Evolutionary conservation across 164 flowering plant genomes (phyloP).

Genomic region (Dillenia turbinata): DNA sequence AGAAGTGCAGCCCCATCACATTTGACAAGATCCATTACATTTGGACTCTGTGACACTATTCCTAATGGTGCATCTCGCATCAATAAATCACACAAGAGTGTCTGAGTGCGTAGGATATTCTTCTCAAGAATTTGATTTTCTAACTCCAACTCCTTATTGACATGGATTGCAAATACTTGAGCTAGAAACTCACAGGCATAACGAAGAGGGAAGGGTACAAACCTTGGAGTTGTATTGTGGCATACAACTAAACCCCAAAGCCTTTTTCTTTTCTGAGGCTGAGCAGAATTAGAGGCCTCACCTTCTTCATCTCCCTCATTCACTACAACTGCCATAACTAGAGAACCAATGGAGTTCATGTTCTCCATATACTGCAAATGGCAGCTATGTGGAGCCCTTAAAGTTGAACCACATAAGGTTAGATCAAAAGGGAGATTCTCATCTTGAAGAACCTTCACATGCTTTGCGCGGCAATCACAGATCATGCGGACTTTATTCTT

Average conservation of each 20-base stretch:
- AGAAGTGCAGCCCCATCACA: conserved; percentile 90
- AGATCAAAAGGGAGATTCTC: conserved; percentile 70
- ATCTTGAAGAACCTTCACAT: conserved; percentile 73
- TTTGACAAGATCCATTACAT: conserved; percentile 88
- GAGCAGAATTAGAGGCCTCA: conserved; percentile 30
- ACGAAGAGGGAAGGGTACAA: conserved; percentile 93
- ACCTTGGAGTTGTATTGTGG: conserved; percentile 86
- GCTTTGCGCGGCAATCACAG: conserved; percentile 72
- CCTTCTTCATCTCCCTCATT: conserved; percentile 71
- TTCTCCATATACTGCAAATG: conserved; percentile 90
- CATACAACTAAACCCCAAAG: conserved; percentile 98
- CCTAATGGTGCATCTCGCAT: conserved; percentile 89
- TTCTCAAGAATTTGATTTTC: conserved; percentile 81
- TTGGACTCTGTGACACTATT: conserved; percentile 83
- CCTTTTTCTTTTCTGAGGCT: conserved; percentile 61
- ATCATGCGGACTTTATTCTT: conserved; percentile 88
- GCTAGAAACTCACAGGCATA: conserved; percentile 96
- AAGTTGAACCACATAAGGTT: conserved; percentile 86
- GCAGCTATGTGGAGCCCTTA: conserved; percentile 88
- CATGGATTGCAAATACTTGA: conserved; percentile 94
- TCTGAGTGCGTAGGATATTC: conserved; percentile 83
- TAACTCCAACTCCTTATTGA: conserved; percentile 77
- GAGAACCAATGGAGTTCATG: conserved; percentile 84
- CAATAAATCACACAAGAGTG: conserved; percentile 92
- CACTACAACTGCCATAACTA: conserved; percentile 87